A percentile compares a stretch with the other conserved stretches of the same genome.
phyloP scores from a whole-genome alignment of 2,329 filamentous ascomycete genomes.

The Kalaharituber pfeilii region DNA sequence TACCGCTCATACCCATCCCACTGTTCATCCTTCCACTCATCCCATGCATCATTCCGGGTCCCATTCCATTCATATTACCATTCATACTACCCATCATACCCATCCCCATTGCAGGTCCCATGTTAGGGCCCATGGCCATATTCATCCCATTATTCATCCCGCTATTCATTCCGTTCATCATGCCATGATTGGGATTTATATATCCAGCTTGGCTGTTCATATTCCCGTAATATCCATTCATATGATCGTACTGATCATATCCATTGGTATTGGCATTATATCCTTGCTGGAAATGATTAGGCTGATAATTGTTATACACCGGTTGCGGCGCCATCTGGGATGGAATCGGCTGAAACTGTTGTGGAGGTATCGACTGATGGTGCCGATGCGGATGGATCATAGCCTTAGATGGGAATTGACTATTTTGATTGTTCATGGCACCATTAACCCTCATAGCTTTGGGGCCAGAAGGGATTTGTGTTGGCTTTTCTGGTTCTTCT shows the following conservation, averaged over 20 bases:
- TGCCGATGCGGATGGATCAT: background rate
- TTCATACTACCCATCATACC: conserved; percentile 11
- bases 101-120: conserved; percentile 11
- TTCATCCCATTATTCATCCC: conserved; percentile 28
- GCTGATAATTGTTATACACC: background rate
- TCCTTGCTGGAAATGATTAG: conserved; percentile 10
- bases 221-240: conserved; percentile 5
- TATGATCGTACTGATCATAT: conserved; percentile 16
- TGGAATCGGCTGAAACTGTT: background rate
- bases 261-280: conserved; percentile 10
- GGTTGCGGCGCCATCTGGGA: background rate
- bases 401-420: background rate
- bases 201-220: background rate
- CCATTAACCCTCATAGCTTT: conserved; percentile 42
- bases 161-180: conserved; percentile 33
- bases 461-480: conserved; percentile 26
- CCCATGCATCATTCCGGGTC: conserved; percentile 16
- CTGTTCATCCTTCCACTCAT: conserved; percentile 18
- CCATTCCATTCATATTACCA: conserved; percentile 26
- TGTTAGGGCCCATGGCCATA: conserved; percentile 21
- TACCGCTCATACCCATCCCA: conserved; percentile 28
- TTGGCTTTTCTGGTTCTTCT: conserved; percentile 35
- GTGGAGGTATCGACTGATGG: background rate
- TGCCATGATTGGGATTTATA: conserved; percentile 26
- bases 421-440: conserved; percentile 30